These are phyloP conservation scores for Sporothrix dimorphospora DNA, from an alignment of 2,329 filamentous ascomycete genomes.

Conservation along the genomic window DNA sequence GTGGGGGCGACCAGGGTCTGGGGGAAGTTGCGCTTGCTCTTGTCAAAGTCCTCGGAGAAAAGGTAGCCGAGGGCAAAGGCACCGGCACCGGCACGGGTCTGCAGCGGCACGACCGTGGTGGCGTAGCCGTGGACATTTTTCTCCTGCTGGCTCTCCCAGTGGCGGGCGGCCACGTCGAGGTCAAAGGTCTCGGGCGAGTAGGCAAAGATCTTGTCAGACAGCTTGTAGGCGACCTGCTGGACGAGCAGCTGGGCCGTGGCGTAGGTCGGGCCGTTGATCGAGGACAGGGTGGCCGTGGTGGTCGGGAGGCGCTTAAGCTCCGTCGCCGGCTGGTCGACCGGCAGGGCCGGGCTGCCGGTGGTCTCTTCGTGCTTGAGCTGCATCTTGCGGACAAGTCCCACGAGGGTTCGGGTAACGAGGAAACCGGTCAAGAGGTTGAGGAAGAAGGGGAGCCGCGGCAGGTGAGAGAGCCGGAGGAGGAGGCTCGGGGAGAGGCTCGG, in stretches of 20 bases:
- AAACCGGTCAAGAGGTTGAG: conserved; percentile 6
- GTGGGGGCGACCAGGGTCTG: conserved; percentile 89
- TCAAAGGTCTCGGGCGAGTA: conserved; percentile 95
- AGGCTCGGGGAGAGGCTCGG: not conserved
- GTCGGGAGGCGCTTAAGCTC: conserved; percentile 51
- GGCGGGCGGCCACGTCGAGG: conserved; percentile 78
- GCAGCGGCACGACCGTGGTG: conserved; percentile 76
- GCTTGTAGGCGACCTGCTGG: conserved; percentile 91
- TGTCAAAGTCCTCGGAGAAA: conserved; percentile 95
- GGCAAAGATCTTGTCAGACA: conserved; percentile 96
- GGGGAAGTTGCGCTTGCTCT: conserved; percentile 86
- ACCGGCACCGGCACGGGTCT: conserved; percentile 87
- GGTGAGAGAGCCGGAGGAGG: not conserved
- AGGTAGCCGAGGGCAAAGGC: conserved; percentile 93
- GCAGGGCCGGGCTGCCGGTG: conserved; percentile 34
- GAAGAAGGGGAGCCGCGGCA: conserved; percentile 1
- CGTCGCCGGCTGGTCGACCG: conserved; percentile 16
- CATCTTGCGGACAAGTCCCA: conserved; percentile 29
- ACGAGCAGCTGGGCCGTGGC: conserved; percentile 90
- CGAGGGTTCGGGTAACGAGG: not conserved
- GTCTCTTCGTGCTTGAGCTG: conserved; percentile 35
- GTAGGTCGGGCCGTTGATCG: conserved; percentile 86
- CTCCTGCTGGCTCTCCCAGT: conserved; percentile 72
- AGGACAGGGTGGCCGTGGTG: conserved; percentile 51
- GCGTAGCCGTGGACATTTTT: conserved; percentile 81